Base-by-base conservation (phyloP, 2,329 filamentous ascomycete genomes). In the Calonectria hongkongensis region DNA sequence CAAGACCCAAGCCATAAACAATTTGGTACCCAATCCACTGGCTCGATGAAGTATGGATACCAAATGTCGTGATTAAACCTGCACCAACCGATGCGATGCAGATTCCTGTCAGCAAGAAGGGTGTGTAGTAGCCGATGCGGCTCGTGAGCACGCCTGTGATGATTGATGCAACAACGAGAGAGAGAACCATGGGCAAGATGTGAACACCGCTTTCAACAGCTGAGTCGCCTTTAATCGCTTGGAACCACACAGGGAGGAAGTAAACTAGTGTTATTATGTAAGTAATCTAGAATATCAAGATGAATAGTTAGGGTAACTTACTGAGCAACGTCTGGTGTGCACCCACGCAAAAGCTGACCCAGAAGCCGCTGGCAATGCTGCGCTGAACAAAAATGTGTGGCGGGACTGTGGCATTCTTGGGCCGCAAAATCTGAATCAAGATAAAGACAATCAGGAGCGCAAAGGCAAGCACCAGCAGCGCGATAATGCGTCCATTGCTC, bases 181-280 rank as follows among this genome's bases (percentile, higher is more conserved):
- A 75, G 5, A 83, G 73, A 12, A 82, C 75, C 21, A 81, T 73
- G 3, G 82, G 79, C 4, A 84, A 73, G 16, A 79, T 74, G 41
- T 75, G 67, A 43, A 82, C 75, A 21, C 81, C 80, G 1, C 78
- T 78, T 8, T 76, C 51, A 2, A 79, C 66, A 25, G 80, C 78
- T 0, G 75, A 71, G 18, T 68, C 54, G 36, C 75, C 84, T 71
- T 84, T 79, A 68, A 87, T 84, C n/a, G 85, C 84, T 72, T 88
- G 87, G 79, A 88, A 89, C 84, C 86, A 89, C 66, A 89, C 84
- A 15, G 88, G 87, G 12, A 89, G 80, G 77, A 84, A 88, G 79
- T 56, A 47, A 33, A 66, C 54, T 60, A n/a, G n/a, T 27, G 5
- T 39, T 41, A 16, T 41, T 16, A 6, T 4, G 36, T 60, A 1